These are phyloP conservation scores for Asterochloris erici DNA, from an alignment of 139 green algal genomes.

Conservation along the genomic window DNA sequence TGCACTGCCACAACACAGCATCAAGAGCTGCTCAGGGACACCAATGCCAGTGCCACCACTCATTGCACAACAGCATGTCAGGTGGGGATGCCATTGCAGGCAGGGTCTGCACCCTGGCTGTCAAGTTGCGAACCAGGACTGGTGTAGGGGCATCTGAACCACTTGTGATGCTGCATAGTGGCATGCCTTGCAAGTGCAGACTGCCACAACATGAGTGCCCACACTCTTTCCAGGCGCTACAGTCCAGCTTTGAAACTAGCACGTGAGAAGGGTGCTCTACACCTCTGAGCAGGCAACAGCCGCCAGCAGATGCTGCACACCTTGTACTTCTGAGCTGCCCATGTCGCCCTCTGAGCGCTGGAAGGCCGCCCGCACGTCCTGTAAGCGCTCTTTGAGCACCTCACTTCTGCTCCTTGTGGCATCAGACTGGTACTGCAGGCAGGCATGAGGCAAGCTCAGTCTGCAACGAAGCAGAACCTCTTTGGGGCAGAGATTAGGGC, in stretches of 20 bases:
- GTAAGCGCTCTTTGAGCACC: conserved; percentile 2
- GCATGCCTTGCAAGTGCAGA: neutral
- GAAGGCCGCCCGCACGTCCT: conserved; percentile 27
- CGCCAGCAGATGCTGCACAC: neutral
- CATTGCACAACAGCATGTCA: too few relatives aligned
- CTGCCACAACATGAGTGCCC: neutral
- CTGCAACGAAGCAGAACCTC: neutral
- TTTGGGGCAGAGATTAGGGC: neutral
- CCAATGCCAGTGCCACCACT: too few relatives aligned
- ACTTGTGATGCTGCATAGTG: neutral
- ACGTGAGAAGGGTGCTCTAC: neutral
- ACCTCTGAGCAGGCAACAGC: neutral
- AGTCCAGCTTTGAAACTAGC: neutral
- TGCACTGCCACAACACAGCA: too few relatives aligned
- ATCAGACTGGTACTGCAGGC: conserved; percentile 19
- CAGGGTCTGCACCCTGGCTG: too few relatives aligned
- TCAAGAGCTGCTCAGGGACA: too few relatives aligned
- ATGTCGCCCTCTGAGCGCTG: conserved; percentile 48
- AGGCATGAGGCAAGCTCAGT: neutral
- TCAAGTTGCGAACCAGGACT: too few relatives aligned
- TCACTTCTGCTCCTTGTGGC: conserved; percentile 25
- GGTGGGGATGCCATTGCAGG: too few relatives aligned
- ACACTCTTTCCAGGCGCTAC: neutral
- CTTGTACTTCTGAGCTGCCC: conserved; percentile 55
- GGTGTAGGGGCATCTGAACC: neutral